Base-by-base conservation (phyloP, 495 filamentous ascomycete species). In the Xylaria bambusicola region DNA sequence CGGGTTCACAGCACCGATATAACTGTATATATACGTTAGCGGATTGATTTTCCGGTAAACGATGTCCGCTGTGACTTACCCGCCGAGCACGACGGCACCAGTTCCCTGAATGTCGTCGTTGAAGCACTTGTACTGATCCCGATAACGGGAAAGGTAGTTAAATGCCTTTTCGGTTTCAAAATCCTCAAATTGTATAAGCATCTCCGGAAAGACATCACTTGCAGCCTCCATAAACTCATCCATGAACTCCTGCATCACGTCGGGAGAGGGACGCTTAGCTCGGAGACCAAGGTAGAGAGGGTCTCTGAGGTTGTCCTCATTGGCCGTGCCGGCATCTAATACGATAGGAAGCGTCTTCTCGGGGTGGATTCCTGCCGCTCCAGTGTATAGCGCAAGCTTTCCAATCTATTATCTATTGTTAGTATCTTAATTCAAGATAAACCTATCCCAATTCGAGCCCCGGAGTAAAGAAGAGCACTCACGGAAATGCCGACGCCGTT, bases 31-130 rank as follows among this genome's bases (percentile, higher is more conserved):
- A 71, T 48, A 8, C 59, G 62, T 57, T 56, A 64, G 58, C 56
- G 54, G 18, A 40, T 18, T 13, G 13, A 56, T 29, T 31, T 20
- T 13, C 33, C 13, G 12, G 1, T 4, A 29, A 38, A 27, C 31
- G 26, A 42, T 26, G 0, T 3, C 24, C 21, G 18, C 23, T 2
- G 40, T 12, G 27, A 73, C 80, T 75, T 75, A 84, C 79, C 94
- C 94, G 38, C 84, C 92, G 40, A 98, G 82, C 58, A 98, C 91
- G 62, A 98, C 94, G 61, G 94, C 92, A 60, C 94, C 94, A 65
- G 94, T 98, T 66, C 94, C 94, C 81, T 98, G 94, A 69, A 98
- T 93, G 68, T 98, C 94, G 68, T 98, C 94, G 69, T 98, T 98
- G 84, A 98, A 98, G 79, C 89, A 93, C 71, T 92, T 95, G 77